These are phyloP conservation scores for Phytophthora melonis DNA, from an alignment of 352 stramenopile species.

Conservation along the genomic window DNA sequence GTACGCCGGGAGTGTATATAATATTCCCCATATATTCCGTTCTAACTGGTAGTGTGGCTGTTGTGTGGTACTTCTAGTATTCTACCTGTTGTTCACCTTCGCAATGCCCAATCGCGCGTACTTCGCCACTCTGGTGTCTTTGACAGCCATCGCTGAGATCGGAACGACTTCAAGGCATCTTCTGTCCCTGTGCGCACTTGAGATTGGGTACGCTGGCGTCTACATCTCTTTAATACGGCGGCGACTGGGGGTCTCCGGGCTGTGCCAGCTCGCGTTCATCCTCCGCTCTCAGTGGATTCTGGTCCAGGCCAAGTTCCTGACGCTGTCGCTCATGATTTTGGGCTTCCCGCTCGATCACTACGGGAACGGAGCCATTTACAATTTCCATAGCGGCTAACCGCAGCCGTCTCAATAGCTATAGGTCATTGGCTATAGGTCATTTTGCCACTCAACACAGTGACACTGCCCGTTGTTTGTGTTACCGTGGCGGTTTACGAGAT, in stretches of 20 bases:
- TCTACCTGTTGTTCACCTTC: background rate
- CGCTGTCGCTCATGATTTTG: background rate
- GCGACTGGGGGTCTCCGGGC: slow-evolving; percentile 20
- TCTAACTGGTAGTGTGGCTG: too few relatives aligned
- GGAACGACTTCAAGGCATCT: background rate
- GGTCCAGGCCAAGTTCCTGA: slow-evolving; percentile 22
- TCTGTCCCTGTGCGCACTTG: slow-evolving; percentile 32
- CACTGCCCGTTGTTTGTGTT: too few relatives aligned
- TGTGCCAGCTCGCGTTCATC: slow-evolving; percentile 39
- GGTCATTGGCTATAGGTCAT: too few relatives aligned
- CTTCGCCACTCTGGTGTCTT: slow-evolving; percentile 30
- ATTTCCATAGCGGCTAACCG: too few relatives aligned
- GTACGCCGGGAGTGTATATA: background rate
- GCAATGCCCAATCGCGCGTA: slow-evolving; percentile 23
- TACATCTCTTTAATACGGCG: slow-evolving; percentile 32
- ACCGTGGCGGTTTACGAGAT: too few relatives aligned
- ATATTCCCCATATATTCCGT: background rate
- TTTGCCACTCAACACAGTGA: too few relatives aligned
- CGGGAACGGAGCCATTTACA: slow-evolving; percentile 22
- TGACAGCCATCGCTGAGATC: slow-evolving; percentile 6
- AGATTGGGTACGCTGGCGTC: slow-evolving; percentile 23
- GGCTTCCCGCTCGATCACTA: slow-evolving; percentile 16
- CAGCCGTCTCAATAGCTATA: too few relatives aligned
- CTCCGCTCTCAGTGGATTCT: slow-evolving; percentile 32
- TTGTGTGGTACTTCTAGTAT: background rate